Conservation (phyloP, 441 rosid species). For the Populus hybrid region DNA sequence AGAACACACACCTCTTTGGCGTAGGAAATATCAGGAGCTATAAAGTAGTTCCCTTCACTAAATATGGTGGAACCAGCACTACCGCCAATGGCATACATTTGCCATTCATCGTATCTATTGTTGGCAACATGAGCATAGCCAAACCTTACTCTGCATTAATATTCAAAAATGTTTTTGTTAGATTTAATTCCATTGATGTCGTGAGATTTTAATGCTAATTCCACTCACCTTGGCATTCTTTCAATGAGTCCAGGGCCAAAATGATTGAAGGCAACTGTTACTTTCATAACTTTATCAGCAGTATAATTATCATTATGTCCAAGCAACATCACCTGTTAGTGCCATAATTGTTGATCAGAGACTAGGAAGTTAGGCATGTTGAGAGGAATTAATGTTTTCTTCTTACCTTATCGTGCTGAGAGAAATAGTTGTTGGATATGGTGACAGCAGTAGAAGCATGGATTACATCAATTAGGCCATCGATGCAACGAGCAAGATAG, state of each 20-base stretch:
- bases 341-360: too few relatives aligned
- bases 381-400: background rate
- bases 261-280: constrained; percentile 63
- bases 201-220: too few relatives aligned
- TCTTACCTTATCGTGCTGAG: constrained; percentile 76
- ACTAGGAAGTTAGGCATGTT: constrained; percentile 2
- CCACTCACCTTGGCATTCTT: constrained; percentile 74
- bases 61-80: constrained; percentile 80
- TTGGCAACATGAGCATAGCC: constrained; percentile 89
- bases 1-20: constrained; percentile 52
- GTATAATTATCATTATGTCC: constrained; percentile 53
- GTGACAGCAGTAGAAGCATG: constrained; percentile 86
- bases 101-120: constrained; percentile 88
- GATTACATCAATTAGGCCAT: constrained; percentile 81
- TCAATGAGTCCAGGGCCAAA: constrained; percentile 67
- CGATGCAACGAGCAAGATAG: constrained; percentile 66
- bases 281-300: constrained; percentile 63
- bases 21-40: constrained; percentile 50
- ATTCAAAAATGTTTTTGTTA: too few relatives aligned
- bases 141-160: constrained; percentile 61
- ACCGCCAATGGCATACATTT: constrained; percentile 87
- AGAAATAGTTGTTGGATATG: constrained; percentile 70
- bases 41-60: constrained; percentile 83
- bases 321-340: constrained; percentile 59
- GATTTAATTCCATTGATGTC: too few relatives aligned